Percentiles rank a stretch among this genome's conserved stretches.
These are phyloP conservation scores for Ogataea ramenticola DNA, from an alignment of 805 yeast species.

Conservation along the genomic window DNA sequence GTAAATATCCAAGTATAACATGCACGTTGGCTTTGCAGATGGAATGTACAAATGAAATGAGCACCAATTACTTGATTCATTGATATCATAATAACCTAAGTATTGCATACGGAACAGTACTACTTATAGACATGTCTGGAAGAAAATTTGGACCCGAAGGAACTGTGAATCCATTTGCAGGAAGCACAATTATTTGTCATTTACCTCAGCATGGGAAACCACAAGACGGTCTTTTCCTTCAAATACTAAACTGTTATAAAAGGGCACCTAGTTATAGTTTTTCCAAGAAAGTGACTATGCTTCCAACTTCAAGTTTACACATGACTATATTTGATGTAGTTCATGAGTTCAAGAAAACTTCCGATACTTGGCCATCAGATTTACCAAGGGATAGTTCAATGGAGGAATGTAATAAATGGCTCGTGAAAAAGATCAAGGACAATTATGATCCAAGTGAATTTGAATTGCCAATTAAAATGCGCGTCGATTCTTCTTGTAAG, in stretches of 20 bases:
- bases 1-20: too few relatives aligned
- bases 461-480: slow-evolving; percentile 9
- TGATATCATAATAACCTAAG: too few relatives aligned
- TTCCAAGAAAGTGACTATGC: slow-evolving; percentile 11
- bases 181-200: slow-evolving; percentile 13
- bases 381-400: slow-evolving; percentile 9
- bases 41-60: too few relatives aligned
- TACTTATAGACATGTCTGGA: slow-evolving; percentile 5
- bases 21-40: too few relatives aligned
- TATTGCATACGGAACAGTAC: too few relatives aligned
- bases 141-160: slow-evolving; percentile 11
- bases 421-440: slow-evolving; percentile 5
- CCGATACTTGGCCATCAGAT: slow-evolving; percentile 10
- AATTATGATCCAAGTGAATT: slow-evolving; percentile 1
- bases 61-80: too few relatives aligned
- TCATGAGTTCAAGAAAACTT: slow-evolving; percentile 10
- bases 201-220: slow-evolving; percentile 11
- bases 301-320: slow-evolving; percentile 12
- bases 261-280: slow-evolving; percentile 7
- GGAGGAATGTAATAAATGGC: slow-evolving; percentile 11
- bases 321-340: slow-evolving; percentile 12
- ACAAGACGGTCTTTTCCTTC: slow-evolving; percentile 6
- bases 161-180: slow-evolving; percentile 9
- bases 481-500: slow-evolving; percentile 7
- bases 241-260: slow-evolving; percentile 10